Conservation (phyloP, 2,329 filamentous ascomycete species). For the Mariannaea elegans region DNA sequence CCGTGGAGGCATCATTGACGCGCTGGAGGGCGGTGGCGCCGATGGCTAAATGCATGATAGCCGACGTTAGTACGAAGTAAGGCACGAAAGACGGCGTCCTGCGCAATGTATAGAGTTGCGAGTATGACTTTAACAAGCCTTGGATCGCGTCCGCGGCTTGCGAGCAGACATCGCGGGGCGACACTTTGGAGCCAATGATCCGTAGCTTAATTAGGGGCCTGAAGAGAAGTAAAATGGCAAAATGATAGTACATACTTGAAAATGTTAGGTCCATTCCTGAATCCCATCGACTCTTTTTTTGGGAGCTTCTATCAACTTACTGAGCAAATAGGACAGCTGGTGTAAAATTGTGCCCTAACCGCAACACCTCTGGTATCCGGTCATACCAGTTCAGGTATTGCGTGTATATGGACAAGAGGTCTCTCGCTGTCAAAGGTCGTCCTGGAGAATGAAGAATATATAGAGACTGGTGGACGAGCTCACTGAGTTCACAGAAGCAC, state of each 20-base stretch:
- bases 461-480: constrained; percentile 76
- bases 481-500: constrained; percentile 76
- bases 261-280: constrained; percentile 11
- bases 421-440: constrained; percentile 69
- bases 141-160: constrained; percentile 69
- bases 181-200: constrained; percentile 70
- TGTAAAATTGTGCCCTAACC: constrained; percentile 73
- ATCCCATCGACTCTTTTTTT: neutral
- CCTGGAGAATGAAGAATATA: constrained; percentile 78
- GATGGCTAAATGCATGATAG: constrained; percentile 69
- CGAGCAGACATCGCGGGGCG: constrained; percentile 71
- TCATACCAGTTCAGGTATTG: constrained; percentile 79
- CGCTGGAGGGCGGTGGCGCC: constrained; percentile 49
- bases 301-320: constrained; percentile 57
- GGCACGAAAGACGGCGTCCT: constrained; percentile 69
- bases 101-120: constrained; percentile 66
- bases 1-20: constrained; percentile 22
- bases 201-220: constrained; percentile 73
- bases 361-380: constrained; percentile 69
- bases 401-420: constrained; percentile 70
- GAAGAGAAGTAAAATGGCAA: constrained; percentile 76
- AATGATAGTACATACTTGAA: constrained; percentile 74
- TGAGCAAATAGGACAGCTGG: constrained; percentile 78
- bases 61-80: constrained; percentile 68
- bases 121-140: constrained; percentile 63